Conservation (phyloP, 148 eudicot genomes). For the Oxyria digyna region DNA sequence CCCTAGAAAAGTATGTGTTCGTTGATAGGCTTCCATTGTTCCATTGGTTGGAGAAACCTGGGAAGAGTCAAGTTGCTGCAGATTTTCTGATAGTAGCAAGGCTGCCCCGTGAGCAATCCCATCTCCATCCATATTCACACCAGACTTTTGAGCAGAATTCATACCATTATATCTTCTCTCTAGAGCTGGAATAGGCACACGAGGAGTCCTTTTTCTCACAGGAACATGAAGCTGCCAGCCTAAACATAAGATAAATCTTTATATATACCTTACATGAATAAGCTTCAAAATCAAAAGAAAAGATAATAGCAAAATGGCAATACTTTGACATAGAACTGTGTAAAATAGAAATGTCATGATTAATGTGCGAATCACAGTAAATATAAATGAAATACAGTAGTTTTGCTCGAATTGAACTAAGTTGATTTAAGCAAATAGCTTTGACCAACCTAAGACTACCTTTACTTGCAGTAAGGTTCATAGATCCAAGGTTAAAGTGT, state of each 20-base stretch:
- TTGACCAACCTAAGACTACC: not conserved
- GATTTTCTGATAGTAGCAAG: slow-evolving; percentile 11
- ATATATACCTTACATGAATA: not conserved
- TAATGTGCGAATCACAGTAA: not conserved
- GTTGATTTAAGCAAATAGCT: not conserved
- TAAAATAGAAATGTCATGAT: not conserved
- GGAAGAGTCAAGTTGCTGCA: slow-evolving; percentile 8
- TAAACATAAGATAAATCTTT: slow-evolving; percentile 6
- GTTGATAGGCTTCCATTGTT: slow-evolving; percentile 8
- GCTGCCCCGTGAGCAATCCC: slow-evolving; percentile 13
- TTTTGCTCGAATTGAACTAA: not conserved
- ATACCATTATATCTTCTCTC: not conserved
- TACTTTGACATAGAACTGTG: not conserved
- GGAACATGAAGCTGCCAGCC: slow-evolving; percentile 23
- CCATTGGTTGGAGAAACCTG: slow-evolving; percentile 10
- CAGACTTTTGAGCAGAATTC: slow-evolving; percentile 10
- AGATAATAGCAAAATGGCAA: not conserved
- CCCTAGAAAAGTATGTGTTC: not conserved
- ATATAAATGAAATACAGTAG: not conserved
- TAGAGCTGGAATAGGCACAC: slow-evolving; percentile 21
- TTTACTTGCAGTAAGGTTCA: not conserved
- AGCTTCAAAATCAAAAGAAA: not conserved
- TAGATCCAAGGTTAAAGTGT: not conserved
- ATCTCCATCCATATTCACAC: slow-evolving; percentile 5
- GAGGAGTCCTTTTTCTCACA: slow-evolving; percentile 38